phyloP scores from a whole-genome alignment of 768 basidiomycete genomes.

The Amyloporia xantha region DNA sequence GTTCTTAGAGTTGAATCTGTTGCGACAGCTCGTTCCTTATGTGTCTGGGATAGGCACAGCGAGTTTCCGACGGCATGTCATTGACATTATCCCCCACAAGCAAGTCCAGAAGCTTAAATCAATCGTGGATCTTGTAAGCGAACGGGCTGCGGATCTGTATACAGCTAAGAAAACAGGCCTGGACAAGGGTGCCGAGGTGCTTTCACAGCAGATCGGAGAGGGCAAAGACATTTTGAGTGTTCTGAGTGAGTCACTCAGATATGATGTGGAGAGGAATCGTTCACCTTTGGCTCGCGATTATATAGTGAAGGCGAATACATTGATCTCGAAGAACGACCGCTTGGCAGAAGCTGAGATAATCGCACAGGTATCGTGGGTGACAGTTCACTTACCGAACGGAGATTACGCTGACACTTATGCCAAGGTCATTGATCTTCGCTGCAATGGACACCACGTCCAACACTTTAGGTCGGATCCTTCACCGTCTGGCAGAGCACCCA shows the following conservation, averaged over 20 bases:
- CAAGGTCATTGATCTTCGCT: constrained; percentile 11
- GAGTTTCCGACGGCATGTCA: background rate
- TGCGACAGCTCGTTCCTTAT: background rate
- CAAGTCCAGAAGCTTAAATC: background rate
- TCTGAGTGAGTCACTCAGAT: constrained; percentile 30
- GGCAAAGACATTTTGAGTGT: constrained; percentile 42
- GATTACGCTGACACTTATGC: background rate
- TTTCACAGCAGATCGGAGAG: constrained; percentile 26
- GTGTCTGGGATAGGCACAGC: background rate
- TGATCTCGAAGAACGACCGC: constrained; percentile 1
- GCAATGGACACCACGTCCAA: constrained; percentile 15
- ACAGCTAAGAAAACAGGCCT: constrained; percentile 30
- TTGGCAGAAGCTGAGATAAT: constrained; percentile 10
- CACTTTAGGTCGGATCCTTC: constrained; percentile 5
- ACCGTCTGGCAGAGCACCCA: constrained; percentile 10
- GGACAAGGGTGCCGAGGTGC: constrained; percentile 27
- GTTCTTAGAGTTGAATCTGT: background rate
- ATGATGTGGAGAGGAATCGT: constrained; percentile 19
- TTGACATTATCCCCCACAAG: constrained; percentile 1
- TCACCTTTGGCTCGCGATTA: background rate
- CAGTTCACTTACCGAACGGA: background rate
- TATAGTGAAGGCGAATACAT: constrained; percentile 10
- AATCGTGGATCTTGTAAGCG: background rate
- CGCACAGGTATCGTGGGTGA: constrained; percentile 9
- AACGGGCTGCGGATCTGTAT: constrained; percentile 20